A percentile compares a stretch with the other conserved stretches of the same genome.
phyloP scores from a whole-genome alignment of 768 basidiomycete species.

The Pleurotus djamor region DNA sequence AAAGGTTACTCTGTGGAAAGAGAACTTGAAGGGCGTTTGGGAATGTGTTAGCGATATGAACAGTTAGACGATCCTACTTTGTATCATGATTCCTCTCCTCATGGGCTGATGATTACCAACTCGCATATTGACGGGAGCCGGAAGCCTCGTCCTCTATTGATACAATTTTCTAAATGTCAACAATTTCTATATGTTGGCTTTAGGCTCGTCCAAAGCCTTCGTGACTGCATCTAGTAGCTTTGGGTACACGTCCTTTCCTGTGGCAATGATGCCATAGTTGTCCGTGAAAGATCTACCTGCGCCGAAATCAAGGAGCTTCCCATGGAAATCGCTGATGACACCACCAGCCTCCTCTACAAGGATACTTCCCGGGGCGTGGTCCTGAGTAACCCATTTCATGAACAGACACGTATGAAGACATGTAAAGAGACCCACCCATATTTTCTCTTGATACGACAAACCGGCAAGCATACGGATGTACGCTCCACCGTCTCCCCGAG shows the following conservation, averaged over 20 bases:
- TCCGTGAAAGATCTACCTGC: constrained; percentile 81
- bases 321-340: constrained; percentile 81
- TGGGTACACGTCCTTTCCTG: constrained; percentile 67
- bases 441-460: constrained; percentile 85
- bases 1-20: constrained; percentile 98
- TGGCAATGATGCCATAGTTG: constrained; percentile 88
- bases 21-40: constrained; percentile 92
- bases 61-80: constrained; percentile 44
- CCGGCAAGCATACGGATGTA: constrained; percentile 82
- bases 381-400: constrained; percentile 37
- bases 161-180: too few species aligned
- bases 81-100: neutral
- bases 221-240: constrained; percentile 75
- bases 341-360: constrained; percentile 91
- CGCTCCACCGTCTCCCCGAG: constrained; percentile 80
- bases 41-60: constrained; percentile 97
- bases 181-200: constrained; percentile 23
- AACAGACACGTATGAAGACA: neutral
- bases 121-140: too few species aligned
- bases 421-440: constrained; percentile 68
- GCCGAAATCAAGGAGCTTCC: constrained; percentile 79
- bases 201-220: constrained; percentile 40
- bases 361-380: constrained; percentile 86
- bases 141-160: too few species aligned
- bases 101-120: too few species aligned